Conservation (phyloP, 768 basidiomycete genomes). For the Suillus occidentalis region DNA sequence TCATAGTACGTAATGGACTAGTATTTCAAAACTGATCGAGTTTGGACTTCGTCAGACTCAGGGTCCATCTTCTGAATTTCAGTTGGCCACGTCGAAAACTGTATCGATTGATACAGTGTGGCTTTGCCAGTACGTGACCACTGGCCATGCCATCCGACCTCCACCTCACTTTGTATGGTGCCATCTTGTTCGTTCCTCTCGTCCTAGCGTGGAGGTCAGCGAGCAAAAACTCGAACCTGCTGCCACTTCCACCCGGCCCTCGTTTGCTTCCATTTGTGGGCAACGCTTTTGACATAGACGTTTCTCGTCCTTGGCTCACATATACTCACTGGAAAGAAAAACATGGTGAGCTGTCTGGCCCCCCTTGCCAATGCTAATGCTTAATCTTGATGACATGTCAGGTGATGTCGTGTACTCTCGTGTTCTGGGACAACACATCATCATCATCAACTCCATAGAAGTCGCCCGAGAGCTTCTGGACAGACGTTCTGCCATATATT, state of each 20-base stretch:
- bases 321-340: conserved; percentile 15
- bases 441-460: conserved; percentile 16
- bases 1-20: no score
- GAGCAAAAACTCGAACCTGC: background rate
- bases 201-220: background rate
- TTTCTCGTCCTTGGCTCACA: conserved; percentile 12
- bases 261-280: conserved; percentile 15
- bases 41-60: no score
- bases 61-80: background rate
- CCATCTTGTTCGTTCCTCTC: background rate
- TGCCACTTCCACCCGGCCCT: conserved; percentile 17
- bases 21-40: no score
- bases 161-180: background rate
- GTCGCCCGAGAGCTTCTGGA: conserved; percentile 15
- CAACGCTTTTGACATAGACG: conserved; percentile 10
- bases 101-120: background rate
- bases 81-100: background rate
- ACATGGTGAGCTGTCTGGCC: conserved; percentile 10
- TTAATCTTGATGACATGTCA: background rate
- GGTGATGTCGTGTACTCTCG: conserved; percentile 15
- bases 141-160: background rate
- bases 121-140: background rate
- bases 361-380: background rate
- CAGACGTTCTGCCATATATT: conserved; percentile 17
- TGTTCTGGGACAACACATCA: conserved; percentile 9